Evolutionary conservation across 768 basidiomycete species (phyloP).

Genomic region (Mycena polygramma): DNA sequence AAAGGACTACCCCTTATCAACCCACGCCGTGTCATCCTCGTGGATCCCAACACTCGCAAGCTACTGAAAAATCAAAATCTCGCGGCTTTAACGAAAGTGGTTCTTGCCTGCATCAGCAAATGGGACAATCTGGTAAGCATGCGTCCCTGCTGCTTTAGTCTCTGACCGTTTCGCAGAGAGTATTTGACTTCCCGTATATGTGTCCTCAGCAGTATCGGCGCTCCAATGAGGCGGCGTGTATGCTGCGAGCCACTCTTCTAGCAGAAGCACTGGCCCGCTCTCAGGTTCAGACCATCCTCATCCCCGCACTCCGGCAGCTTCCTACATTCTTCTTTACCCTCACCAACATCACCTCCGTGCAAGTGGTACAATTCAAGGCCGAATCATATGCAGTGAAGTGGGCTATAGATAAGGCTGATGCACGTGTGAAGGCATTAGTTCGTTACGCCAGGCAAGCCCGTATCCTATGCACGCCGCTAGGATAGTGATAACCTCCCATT

Average conservation of each 20-base stretch:
- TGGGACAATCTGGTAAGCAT: conserved; percentile 12
- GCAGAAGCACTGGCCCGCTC: neutral
- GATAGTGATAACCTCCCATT: neutral
- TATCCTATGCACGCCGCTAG: too few relatives aligned
- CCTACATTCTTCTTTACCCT: neutral
- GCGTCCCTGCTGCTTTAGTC: neutral
- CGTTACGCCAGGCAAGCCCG: neutral
- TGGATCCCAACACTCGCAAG: neutral
- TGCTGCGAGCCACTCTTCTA: neutral
- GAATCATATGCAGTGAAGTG: too few relatives aligned
- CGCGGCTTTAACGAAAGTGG: neutral
- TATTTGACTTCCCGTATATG: conserved; percentile 10
- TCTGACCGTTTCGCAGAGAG: neutral
- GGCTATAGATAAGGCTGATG: too few relatives aligned
- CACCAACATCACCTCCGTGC: neutral
- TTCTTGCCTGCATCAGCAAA: neutral
- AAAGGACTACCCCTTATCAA: conserved; percentile 9
- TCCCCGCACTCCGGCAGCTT: neutral
- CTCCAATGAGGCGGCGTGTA: neutral
- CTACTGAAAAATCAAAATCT: neutral
- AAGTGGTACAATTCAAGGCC: too few relatives aligned
- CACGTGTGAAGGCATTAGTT: too few relatives aligned
- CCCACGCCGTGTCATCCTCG: conserved; percentile 5
- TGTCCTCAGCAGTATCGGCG: too few relatives aligned
- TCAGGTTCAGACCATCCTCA: neutral